phyloP scores from a whole-genome alignment of 495 filamentous ascomycete genomes.

The Mycothermus thermophilus region DNA sequence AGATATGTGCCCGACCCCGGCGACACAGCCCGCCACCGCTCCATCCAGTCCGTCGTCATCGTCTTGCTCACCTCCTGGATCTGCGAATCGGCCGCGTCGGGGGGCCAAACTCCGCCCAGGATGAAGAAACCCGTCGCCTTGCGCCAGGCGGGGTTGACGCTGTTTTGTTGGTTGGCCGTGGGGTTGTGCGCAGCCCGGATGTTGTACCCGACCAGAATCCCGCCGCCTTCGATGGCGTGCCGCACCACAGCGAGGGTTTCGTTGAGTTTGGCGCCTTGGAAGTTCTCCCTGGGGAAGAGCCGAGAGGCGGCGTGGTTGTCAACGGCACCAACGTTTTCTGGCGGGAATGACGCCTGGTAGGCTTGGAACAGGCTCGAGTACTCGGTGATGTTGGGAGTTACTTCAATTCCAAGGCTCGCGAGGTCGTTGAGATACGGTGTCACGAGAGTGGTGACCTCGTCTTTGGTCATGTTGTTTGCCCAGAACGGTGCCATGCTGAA shows the following conservation, averaged over 20 bases:
- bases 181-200: slow-evolving; percentile 29
- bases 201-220: slow-evolving; percentile 36
- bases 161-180: slow-evolving; percentile 23
- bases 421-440: slow-evolving; percentile 33
- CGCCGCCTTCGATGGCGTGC: slow-evolving; percentile 29
- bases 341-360: slow-evolving; percentile 33
- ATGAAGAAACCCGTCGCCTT: slow-evolving; percentile 33
- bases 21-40: slow-evolving; percentile 25
- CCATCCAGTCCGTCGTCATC: slow-evolving; percentile 39
- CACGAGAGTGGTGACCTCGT: slow-evolving; percentile 31
- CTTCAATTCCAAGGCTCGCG: slow-evolving; percentile 17
- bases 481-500: slow-evolving; percentile 38
- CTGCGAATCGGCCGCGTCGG: slow-evolving; percentile 23
- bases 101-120: slow-evolving; percentile 27
- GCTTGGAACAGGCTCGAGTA: slow-evolving; percentile 36
- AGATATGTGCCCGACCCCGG: slow-evolving; percentile 32
- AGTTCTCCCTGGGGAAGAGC: slow-evolving; percentile 40
- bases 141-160: slow-evolving; percentile 38
- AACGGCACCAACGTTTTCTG: slow-evolving; percentile 31
- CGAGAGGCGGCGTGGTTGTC: slow-evolving; percentile 31
- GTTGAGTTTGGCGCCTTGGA: slow-evolving; percentile 23
- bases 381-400: slow-evolving; percentile 35
- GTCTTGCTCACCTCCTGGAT: slow-evolving; percentile 29
- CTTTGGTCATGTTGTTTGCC: slow-evolving; percentile 34
- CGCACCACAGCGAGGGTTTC: slow-evolving; percentile 33